Percentiles rank a stretch among this genome's conserved stretches.
phyloP scores from a whole-genome alignment of 352 stramenopile species.

The Globisporangium yorkense region DNA sequence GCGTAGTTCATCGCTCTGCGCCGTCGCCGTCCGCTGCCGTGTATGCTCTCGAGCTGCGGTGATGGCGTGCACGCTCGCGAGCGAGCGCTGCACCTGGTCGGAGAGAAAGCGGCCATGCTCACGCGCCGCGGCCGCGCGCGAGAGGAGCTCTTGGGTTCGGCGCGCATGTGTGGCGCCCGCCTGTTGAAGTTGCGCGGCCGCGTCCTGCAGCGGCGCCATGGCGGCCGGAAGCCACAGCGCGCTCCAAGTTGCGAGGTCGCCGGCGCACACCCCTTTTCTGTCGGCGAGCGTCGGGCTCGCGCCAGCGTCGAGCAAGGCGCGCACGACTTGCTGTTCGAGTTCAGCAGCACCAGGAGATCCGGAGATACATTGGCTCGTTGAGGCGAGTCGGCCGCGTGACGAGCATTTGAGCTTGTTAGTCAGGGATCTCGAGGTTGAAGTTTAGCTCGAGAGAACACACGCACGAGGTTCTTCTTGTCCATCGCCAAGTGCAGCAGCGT shows the following conservation, averaged over 20 bases:
- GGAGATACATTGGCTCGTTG: neutral
- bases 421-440: neutral
- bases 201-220: no score
- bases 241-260: conserved; percentile 11
- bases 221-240: conserved; percentile 18
- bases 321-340: conserved; percentile 12
- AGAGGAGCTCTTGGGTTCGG: neutral
- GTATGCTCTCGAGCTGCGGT: no score
- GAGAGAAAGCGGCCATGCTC: no score
- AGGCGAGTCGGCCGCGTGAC: neutral
- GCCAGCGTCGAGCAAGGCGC: conserved; percentile 17
- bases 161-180: conserved; percentile 10
- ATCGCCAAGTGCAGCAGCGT: no score
- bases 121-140: no score
- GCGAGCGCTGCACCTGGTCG: no score
- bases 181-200: conserved; percentile 16
- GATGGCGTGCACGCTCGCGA: no score
- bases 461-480: neutral
- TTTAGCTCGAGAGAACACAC: neutral
- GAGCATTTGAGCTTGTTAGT: neutral
- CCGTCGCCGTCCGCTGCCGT: no score
- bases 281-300: conserved; percentile 20
- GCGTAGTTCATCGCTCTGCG: no score
- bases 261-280: conserved; percentile 27
- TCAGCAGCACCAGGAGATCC: no score